Conservation (phyloP, 805 yeast genomes). For the Myxozyma kluyveri region DNA sequence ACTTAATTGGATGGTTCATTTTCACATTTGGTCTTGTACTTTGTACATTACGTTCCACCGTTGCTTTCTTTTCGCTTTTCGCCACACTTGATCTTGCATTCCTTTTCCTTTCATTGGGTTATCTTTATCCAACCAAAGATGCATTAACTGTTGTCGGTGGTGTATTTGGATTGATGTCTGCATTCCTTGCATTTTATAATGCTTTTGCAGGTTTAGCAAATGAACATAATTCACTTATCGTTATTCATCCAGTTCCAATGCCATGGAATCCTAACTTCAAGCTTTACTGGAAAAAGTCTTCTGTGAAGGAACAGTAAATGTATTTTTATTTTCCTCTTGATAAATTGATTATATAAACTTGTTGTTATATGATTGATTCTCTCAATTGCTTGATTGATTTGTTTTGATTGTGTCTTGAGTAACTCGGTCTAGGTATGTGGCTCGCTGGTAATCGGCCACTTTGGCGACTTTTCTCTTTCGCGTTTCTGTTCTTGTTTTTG, state of each 20-base stretch:
- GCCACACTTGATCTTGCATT: constrained; percentile 55
- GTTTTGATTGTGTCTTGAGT: no score
- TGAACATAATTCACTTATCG: constrained; percentile 43
- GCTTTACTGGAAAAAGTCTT: no score
- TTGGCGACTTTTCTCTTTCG: no score
- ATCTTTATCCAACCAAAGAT: constrained; percentile 40
- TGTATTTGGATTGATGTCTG: constrained; percentile 54
- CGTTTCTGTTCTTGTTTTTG: no score
- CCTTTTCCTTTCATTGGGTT: constrained; percentile 52
- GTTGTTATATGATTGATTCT: no score
- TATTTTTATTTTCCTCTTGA: no score
- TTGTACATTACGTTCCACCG: constrained; percentile 62
- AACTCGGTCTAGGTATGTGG: no score
- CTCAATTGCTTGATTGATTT: no score
- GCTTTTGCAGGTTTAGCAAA: constrained; percentile 63
- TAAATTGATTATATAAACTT: no score
- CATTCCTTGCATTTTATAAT: constrained; percentile 60
- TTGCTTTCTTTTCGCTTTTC: constrained; percentile 59
- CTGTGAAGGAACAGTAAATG: no score
- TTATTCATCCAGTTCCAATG: constrained; percentile 23
- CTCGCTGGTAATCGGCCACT: no score
- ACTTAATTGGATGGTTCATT: constrained; percentile 59
- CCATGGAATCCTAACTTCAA: constrained; percentile 22
- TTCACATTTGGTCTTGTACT: constrained; percentile 55
- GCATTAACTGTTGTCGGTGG: constrained; percentile 57